phyloP scores from a whole-genome alignment of 305 asterid genomes.

The Solanum chacoense region DNA sequence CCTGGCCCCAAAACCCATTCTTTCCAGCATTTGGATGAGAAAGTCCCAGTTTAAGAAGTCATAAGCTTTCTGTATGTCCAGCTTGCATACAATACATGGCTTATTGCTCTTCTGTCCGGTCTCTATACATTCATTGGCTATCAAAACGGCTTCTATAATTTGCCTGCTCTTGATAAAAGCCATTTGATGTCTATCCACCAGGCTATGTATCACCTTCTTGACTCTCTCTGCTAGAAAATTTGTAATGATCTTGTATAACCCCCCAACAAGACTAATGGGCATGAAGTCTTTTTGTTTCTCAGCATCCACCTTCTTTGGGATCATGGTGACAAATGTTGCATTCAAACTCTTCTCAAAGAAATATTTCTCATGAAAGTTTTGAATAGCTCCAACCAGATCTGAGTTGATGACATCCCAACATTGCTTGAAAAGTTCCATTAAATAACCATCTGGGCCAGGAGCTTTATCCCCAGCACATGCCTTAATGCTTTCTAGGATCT shows the following conservation, averaged over 20 bases:
- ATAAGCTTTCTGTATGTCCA: not conserved
- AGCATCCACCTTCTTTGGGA: not conserved
- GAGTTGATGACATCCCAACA: not conserved
- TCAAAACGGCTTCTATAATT: not conserved
- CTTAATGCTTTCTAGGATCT: not conserved
- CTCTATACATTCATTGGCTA: not conserved
- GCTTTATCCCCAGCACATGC: not conserved
- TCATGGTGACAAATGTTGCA: not conserved
- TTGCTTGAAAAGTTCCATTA: not conserved
- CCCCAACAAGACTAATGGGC: not conserved
- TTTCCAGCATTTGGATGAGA: not conserved
- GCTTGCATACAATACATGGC: not conserved
- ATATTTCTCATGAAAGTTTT: not conserved
- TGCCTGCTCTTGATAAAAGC: not conserved
- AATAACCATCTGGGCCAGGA: not conserved
- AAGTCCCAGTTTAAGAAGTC: not conserved
- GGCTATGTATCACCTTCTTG: not conserved
- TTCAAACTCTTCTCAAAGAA: not conserved
- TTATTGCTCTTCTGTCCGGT: not conserved
- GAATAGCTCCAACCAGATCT: not conserved
- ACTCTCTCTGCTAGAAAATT: not conserved
- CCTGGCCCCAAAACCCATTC: not conserved
- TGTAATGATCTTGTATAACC: not conserved
- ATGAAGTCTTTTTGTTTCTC: not conserved
- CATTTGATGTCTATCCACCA: not conserved